Base-by-base conservation (phyloP, 352 stramenopile species). In the Nothophytophthora sp. region DNA sequence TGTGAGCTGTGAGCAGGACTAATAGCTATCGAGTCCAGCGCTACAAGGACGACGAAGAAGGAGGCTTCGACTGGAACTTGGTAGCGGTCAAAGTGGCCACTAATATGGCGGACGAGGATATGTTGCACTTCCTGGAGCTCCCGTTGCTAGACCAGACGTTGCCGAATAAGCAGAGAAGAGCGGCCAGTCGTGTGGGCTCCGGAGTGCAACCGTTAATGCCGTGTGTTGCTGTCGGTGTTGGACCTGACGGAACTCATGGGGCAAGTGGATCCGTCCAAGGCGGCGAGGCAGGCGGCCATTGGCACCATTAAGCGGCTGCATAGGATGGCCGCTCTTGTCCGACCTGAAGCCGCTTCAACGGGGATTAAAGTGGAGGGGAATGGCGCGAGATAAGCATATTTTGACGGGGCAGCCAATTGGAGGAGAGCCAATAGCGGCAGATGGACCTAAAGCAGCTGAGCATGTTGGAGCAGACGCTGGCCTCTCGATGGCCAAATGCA, bases 41-140 rank as follows among this genome's bases (percentile, higher is more conserved):
- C 29, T 5, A n/a, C 0, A 41, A 47, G 16, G 44, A 63, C 0
- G 52, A 73, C 16, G 48, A 63, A 15, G 52, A 72, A 11, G 61
- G 79, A 5, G 73, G 54, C 29, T 86, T 78, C 47, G 81, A 94
- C 55, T 94, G 83, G 83, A 90, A 90, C 47, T 67, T 74, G 33
- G 73, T 94, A 23, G 79, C 80, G 2, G 66, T 61, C n/a, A 84
- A 82, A 36, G 70, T 94, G 7, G 63, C 67, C 33, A 76, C 63
- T 8, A 92, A 90, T 57, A 82, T 70, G 13, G 73, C 81, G 3
- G 71, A 90, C n/a, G 76, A 90, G 39, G 92, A 79, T 41, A 55
- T 94, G 49, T 44, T 90, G 39, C 81, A 86, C 28, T 94, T 94
- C 60, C 66, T 94, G 9, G 70, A 90, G 59, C 50, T 90, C 40